Evolutionary conservation across 441 rosid genomes (phyloP).

Genomic region (Dalechampia spathulata): DNA sequence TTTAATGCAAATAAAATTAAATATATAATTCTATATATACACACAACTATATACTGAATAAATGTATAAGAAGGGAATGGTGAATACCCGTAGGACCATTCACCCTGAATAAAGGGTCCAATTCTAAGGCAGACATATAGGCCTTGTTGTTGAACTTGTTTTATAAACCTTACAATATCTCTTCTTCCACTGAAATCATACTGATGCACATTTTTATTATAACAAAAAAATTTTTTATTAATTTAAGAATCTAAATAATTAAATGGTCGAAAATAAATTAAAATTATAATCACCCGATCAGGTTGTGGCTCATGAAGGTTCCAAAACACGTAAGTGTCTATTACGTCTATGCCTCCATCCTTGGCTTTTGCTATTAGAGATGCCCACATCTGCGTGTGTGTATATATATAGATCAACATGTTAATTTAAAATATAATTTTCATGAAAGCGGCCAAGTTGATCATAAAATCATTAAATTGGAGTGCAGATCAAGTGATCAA

Average conservation of each 20-base stretch:
- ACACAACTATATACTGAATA: too few species aligned
- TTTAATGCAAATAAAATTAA: neutral
- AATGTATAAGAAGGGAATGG: neutral
- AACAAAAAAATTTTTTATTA: too few species aligned
- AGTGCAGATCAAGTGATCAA: too few species aligned
- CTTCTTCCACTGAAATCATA: conserved; percentile 79
- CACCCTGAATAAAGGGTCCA: conserved; percentile 82
- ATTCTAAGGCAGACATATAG: conserved; percentile 74
- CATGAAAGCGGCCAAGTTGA: too few species aligned
- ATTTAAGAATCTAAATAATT: too few species aligned
- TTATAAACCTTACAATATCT: conserved; percentile 67
- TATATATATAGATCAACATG: too few species aligned
- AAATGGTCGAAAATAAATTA: too few species aligned
- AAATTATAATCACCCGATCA: conserved; percentile 41
- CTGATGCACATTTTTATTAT: too few species aligned
- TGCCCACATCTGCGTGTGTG: conserved; percentile 66
- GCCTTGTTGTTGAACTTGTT: conserved; percentile 72
- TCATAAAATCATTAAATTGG: too few species aligned
- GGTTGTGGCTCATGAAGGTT: conserved; percentile 76
- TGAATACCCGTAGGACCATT: conserved; percentile 50
- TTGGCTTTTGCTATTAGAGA: conserved; percentile 66
- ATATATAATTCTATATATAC: too few species aligned
- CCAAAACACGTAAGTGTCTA: conserved; percentile 92
- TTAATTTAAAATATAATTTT: too few species aligned
- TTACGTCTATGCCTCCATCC: conserved; percentile 85